Percentiles rank a stretch among this genome's conserved stretches.
Conservation (phyloP, 108 stramenopile genomes). For the Cyclotella choctawhatcheeana region DNA sequence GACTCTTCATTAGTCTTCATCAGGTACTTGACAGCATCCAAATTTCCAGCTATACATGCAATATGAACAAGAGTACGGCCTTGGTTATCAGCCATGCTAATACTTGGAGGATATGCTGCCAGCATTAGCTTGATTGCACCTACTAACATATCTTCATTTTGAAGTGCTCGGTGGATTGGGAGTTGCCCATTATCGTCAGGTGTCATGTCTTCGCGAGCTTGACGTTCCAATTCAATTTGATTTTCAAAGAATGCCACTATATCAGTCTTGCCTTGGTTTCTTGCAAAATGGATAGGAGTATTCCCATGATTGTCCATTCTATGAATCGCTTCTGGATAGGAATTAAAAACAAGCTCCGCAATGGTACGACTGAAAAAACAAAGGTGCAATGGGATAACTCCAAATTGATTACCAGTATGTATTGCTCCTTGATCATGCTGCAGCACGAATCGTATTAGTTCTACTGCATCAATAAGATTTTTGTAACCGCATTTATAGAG, state of each 20-base stretch:
- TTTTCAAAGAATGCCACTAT: background rate
- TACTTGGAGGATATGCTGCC: no score
- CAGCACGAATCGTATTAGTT: background rate
- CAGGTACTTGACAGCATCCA: background rate
- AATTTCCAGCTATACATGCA: background rate
- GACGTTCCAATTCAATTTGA: background rate
- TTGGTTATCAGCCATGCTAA: no score
- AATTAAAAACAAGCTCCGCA: background rate
- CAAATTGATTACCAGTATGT: background rate
- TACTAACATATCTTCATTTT: background rate
- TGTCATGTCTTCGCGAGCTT: background rate
- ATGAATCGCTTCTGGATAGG: background rate
- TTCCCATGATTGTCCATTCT: background rate
- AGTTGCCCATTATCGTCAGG: background rate
- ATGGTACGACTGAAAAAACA: background rate
- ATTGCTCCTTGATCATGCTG: background rate
- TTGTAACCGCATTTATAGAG: background rate
- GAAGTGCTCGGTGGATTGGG: background rate
- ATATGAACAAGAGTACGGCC: no score
- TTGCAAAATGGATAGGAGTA: background rate
- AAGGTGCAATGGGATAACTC: background rate
- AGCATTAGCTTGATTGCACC: background rate
- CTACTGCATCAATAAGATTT: background rate
- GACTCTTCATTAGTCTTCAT: no score
- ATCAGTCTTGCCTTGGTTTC: background rate